Conservation (phyloP, 805 yeast species). For the Sugiyamaella smithiae region DNA sequence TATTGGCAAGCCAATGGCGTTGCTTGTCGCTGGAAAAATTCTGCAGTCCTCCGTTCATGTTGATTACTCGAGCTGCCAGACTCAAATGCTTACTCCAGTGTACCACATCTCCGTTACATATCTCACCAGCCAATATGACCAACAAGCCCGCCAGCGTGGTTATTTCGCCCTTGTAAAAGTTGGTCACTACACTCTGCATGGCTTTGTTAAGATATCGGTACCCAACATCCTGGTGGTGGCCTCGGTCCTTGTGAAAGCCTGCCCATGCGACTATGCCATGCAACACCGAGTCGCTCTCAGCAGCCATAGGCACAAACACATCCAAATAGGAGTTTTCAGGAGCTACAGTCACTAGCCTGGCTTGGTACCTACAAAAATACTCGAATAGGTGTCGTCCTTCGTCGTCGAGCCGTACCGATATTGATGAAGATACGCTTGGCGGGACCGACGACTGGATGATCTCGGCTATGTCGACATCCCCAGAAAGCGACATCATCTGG, state of each 20-base stretch:
- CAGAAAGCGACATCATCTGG: not conserved
- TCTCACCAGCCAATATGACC: conserved; percentile 74
- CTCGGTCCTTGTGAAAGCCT: conserved; percentile 33
- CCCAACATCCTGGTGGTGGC: conserved; percentile 31
- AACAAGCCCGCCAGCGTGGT: conserved; percentile 61
- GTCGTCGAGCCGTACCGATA: conserved; percentile 37
- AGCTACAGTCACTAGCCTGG: conserved; percentile 46
- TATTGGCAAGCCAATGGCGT: conserved; percentile 68
- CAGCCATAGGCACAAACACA: conserved; percentile 53
- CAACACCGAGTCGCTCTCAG: conserved; percentile 47
- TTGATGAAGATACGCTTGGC: conserved; percentile 4
- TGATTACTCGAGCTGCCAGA: conserved; percentile 63
- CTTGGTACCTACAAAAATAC: conserved; percentile 43
- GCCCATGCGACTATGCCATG: conserved; percentile 60
- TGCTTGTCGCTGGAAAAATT: conserved; percentile 52
- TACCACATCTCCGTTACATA: conserved; percentile 76
- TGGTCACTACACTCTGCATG: conserved; percentile 20
- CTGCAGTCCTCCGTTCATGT: conserved; percentile 58
- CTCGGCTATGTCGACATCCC: not conserved
- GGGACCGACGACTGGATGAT: conserved; percentile 2
- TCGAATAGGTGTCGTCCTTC: conserved; percentile 46
- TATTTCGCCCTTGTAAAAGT: conserved; percentile 23
- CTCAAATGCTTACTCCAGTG: conserved; percentile 68
- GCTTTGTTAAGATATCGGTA: conserved; percentile 27
- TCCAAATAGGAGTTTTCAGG: conserved; percentile 53